These are phyloP conservation scores for Didymella arachidicola DNA, from an alignment of 2,329 filamentous ascomycete genomes.

Conservation along the genomic window DNA sequence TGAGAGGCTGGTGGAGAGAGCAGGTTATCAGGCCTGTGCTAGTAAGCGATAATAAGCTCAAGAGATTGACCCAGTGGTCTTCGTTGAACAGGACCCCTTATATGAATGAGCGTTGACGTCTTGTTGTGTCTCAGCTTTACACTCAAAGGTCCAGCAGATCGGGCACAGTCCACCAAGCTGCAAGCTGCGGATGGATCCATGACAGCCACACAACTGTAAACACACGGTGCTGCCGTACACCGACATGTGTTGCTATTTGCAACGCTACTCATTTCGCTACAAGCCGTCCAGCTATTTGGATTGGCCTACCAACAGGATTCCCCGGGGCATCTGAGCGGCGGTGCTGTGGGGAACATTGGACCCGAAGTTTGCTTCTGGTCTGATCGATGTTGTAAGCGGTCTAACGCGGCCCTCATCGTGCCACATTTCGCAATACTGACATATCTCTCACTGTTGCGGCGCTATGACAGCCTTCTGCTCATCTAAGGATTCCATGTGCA, in stretches of 20 bases:
- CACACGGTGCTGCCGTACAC: slow-evolving; percentile 24
- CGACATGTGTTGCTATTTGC: slow-evolving; percentile 26
- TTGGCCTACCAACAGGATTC: slow-evolving; percentile 19
- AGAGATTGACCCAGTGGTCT: slow-evolving; percentile 14
- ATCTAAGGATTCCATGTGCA: slow-evolving; percentile 12
- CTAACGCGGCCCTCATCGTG: slow-evolving; percentile 23
- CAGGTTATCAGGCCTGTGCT: slow-evolving; percentile 13
- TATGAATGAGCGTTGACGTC: slow-evolving; percentile 28
- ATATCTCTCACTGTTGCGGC: neutral
- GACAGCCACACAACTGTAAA: slow-evolving; percentile 26
- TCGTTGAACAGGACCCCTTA: slow-evolving; percentile 15
- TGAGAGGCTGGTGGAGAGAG: slow-evolving; percentile 3
- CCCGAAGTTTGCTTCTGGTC: slow-evolving; percentile 5
- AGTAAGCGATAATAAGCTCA: slow-evolving; percentile 17
- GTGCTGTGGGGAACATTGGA: slow-evolving; percentile 15
- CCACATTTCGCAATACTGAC: slow-evolving; percentile 20
- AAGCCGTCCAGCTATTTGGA: slow-evolving; percentile 10
- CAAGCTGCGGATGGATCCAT: slow-evolving; percentile 31
- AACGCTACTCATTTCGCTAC: slow-evolving; percentile 32
- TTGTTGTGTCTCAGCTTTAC: slow-evolving; percentile 21
- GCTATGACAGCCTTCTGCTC: slow-evolving; percentile 2
- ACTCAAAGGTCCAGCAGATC: slow-evolving; percentile 24
- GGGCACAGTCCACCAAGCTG: slow-evolving; percentile 25
- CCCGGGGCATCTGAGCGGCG: slow-evolving; percentile 16
- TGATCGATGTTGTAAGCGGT: slow-evolving; percentile 7